These are phyloP conservation scores for Blastobotrys attinorum DNA, from an alignment of 805 yeast species.

Conservation along the genomic window DNA sequence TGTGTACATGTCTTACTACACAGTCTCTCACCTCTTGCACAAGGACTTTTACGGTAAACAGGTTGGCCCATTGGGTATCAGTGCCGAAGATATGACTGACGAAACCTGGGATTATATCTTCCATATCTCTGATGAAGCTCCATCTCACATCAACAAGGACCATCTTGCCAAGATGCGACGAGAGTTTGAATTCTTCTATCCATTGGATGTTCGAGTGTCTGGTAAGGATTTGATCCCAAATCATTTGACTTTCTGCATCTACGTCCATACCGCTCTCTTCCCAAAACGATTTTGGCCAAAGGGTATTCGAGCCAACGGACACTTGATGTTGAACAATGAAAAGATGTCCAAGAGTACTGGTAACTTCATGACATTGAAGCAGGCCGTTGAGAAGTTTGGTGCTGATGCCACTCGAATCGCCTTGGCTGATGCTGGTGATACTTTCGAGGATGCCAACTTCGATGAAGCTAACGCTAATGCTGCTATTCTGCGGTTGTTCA, in stretches of 20 bases:
- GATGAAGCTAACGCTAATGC: conserved; percentile 97
- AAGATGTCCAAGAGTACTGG: conserved; percentile 99
- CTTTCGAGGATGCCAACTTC: conserved; percentile 95
- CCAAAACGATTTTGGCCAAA: conserved; percentile 87
- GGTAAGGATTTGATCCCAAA: conserved; percentile 97
- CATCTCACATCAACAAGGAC: conserved; percentile 52
- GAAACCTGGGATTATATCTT: conserved; percentile 91
- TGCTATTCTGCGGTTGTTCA: conserved; percentile 87
- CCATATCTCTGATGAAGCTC: conserved; percentile 53
- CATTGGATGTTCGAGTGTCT: conserved; percentile 83
- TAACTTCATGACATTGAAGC: conserved; percentile 85
- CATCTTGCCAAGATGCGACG: conserved; percentile 70
- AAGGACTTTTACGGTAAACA: conserved; percentile 75
- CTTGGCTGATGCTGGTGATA: conserved; percentile 96
- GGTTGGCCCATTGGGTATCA: conserved; percentile 64
- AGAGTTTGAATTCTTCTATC: conserved; percentile 95
- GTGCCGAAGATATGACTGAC: conserved; percentile 80
- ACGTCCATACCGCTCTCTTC: conserved; percentile 88
- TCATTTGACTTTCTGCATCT: conserved; percentile 92
- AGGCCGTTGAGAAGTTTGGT: conserved; percentile 82
- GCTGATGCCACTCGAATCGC: conserved; percentile 98
- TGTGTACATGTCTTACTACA: conserved; percentile 89
- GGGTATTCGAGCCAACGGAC: conserved; percentile 94
- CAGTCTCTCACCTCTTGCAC: conserved; percentile 81
- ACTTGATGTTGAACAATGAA: conserved; percentile 86